phyloP scores from a whole-genome alignment of 2,329 filamentous ascomycete species.

The Calonectria pseudoturangicola region DNA sequence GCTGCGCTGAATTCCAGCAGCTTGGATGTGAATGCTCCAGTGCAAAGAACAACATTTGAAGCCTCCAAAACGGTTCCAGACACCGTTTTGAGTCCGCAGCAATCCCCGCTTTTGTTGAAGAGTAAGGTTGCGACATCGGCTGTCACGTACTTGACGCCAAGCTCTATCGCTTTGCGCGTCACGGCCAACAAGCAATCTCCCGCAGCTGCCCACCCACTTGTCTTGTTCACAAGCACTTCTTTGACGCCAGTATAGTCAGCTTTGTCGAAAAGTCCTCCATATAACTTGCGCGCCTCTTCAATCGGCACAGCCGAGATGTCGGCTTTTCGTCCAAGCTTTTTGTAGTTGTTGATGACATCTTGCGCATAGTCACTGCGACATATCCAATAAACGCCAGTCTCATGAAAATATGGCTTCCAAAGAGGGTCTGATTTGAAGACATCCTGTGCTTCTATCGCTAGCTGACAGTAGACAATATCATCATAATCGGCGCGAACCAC shows the following conservation, averaged over 20 bases:
- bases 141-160: conserved; percentile 76
- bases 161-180: conserved; percentile 70
- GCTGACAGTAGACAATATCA: conserved; percentile 76
- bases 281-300: not conserved
- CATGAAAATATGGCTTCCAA: conserved; percentile 74
- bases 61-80: conserved; percentile 67
- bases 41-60: conserved; percentile 71
- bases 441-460: conserved; percentile 80
- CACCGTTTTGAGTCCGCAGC: conserved; percentile 69
- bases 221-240: conserved; percentile 9
- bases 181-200: conserved; percentile 73
- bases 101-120: conserved; percentile 66
- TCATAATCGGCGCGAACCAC: conserved; percentile 82
- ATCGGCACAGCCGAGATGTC: conserved; percentile 64
- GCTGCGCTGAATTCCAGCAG: conserved; percentile 72
- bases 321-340: conserved; percentile 62
- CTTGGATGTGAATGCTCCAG: conserved; percentile 75
- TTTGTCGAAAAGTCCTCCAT: not conserved
- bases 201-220: conserved; percentile 64
- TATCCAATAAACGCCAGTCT: conserved; percentile 76
- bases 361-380: conserved; percentile 70
- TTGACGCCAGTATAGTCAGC: not conserved
- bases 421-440: conserved; percentile 75
- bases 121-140: conserved; percentile 69
- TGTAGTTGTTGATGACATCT: conserved; percentile 73